These are phyloP conservation scores for Hebeloma cylindrosporum DNA, from an alignment of 768 basidiomycete genomes.

Conservation along the genomic window DNA sequence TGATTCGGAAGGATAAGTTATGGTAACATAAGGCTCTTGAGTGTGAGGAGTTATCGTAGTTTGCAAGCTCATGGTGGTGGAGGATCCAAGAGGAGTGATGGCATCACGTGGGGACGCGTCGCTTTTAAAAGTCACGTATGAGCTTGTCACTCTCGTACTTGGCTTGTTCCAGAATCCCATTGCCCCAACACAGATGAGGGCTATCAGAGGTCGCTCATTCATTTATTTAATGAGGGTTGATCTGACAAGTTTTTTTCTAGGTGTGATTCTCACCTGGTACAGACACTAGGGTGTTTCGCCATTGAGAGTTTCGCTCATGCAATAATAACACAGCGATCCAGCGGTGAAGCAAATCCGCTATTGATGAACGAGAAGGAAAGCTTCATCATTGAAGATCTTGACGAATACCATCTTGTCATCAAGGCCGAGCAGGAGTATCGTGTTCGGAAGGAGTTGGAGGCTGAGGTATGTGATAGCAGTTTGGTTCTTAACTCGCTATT, in stretches of 20 bases:
- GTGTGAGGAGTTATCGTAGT: constrained; percentile 85
- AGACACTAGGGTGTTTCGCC: constrained; percentile 13
- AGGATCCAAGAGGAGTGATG: not conserved
- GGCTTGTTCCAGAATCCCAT: constrained; percentile 17
- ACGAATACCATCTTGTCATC: constrained; percentile 81
- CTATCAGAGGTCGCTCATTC: constrained; percentile 54
- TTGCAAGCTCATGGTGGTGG: constrained; percentile 45
- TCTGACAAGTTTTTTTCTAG: constrained; percentile 31
- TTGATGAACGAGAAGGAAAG: constrained; percentile 76
- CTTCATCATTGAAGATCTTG: constrained; percentile 87
- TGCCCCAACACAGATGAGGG: constrained; percentile 48
- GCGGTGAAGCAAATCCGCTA: constrained; percentile 85
- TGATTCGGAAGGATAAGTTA: constrained; percentile 57
- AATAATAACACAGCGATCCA: constrained; percentile 57
- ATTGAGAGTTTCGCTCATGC: not conserved
- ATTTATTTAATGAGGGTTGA: not conserved
- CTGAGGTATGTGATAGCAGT: constrained; percentile 55
- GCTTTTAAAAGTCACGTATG: too few species aligned
- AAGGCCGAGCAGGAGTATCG: constrained; percentile 79
- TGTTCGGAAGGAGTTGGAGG: constrained; percentile 69
- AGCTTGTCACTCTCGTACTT: too few species aligned
- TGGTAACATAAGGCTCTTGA: constrained; percentile 66
- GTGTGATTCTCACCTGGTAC: constrained; percentile 68
- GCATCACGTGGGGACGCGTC: too few species aligned
- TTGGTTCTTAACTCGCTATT: constrained; percentile 2